These are phyloP conservation scores for Eucalyptus pauciflora DNA, from an alignment of 345 rosid species.

Conservation along the genomic window DNA sequence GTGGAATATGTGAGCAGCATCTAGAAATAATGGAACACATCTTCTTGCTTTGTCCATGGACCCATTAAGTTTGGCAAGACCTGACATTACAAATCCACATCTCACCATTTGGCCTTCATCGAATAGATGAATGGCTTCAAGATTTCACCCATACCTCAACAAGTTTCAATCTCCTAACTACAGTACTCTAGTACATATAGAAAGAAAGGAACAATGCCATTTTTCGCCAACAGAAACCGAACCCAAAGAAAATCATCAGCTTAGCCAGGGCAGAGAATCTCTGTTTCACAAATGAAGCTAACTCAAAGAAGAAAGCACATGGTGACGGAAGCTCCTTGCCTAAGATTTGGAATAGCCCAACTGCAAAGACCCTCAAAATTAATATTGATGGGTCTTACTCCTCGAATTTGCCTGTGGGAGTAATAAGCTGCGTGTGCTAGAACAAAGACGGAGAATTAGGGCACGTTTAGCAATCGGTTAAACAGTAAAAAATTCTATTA, in stretches of 20 bases:
- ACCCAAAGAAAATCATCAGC: neutral
- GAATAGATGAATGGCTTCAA: neutral
- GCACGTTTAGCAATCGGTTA: accelerated
- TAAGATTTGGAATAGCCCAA: neutral
- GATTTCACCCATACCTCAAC: too few relatives aligned
- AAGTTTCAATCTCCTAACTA: too few relatives aligned
- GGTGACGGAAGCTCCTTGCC: neutral
- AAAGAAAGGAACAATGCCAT: neutral
- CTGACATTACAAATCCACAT: too few relatives aligned
- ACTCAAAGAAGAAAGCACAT: too few relatives aligned
- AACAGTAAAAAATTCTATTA: accelerated
- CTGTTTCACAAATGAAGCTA: neutral
- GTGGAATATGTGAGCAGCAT: too few relatives aligned
- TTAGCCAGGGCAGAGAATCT: neutral
- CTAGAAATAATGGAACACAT: too few relatives aligned
- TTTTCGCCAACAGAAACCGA: too few relatives aligned
- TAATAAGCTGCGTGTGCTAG: accelerated
- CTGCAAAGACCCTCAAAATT: neutral
- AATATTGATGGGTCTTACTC: neutral
- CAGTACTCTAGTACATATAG: neutral
- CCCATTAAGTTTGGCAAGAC: too few relatives aligned
- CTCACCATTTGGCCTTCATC: neutral
- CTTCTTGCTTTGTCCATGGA: too few relatives aligned
- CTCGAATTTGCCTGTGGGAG: neutral
- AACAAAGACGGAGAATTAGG: neutral